Percentiles rank a stretch among this genome's conserved stretches.
These are phyloP conservation scores for Naganishia vishniacii DNA, from an alignment of 768 basidiomycete species.

Conservation along the genomic window DNA sequence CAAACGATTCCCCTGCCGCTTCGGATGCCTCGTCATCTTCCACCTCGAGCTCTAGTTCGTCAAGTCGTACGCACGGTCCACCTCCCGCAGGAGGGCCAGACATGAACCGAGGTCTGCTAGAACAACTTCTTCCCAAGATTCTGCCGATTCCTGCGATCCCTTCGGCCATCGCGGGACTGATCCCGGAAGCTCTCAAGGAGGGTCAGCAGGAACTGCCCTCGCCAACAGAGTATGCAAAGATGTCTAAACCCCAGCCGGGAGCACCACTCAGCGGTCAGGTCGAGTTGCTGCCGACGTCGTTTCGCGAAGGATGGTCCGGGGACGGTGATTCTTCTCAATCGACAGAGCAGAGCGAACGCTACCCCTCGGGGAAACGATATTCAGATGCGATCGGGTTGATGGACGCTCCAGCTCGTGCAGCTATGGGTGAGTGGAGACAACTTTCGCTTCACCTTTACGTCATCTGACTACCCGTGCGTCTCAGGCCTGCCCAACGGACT, in stretches of 20 bases:
- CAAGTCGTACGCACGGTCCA: background rate
- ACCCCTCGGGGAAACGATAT: slow-evolving; percentile 23
- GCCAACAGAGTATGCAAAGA: slow-evolving; percentile 11
- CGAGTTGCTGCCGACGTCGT: slow-evolving; percentile 20
- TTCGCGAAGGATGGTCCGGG: background rate
- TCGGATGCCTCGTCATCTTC: slow-evolving; percentile 11
- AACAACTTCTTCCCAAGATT: slow-evolving; percentile 4
- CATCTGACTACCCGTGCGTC: too few relatives aligned
- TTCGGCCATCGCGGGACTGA: background rate
- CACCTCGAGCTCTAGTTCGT: background rate
- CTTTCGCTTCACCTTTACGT: too few relatives aligned
- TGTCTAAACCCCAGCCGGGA: slow-evolving; percentile 6
- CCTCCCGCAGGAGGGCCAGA: slow-evolving; percentile 7
- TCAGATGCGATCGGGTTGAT: slow-evolving; percentile 16
- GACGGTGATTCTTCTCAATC: too few relatives aligned
- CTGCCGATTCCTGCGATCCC: slow-evolving; percentile 17
- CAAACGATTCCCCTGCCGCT: background rate
- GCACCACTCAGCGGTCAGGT: slow-evolving; percentile 23
- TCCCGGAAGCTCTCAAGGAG: background rate
- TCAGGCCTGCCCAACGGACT: slow-evolving; percentile 39
- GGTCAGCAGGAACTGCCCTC: background rate
- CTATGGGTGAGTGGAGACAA: slow-evolving; percentile 31
- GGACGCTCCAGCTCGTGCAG: slow-evolving; percentile 47
- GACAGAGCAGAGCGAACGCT: slow-evolving; percentile 16
- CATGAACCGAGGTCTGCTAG: slow-evolving; percentile 10